Percentiles rank a stretch among this genome's conserved stretches.
Evolutionary conservation across 352 stramenopile species (phyloP).

Genomic region (Globisporangium recalcitrans): DNA sequence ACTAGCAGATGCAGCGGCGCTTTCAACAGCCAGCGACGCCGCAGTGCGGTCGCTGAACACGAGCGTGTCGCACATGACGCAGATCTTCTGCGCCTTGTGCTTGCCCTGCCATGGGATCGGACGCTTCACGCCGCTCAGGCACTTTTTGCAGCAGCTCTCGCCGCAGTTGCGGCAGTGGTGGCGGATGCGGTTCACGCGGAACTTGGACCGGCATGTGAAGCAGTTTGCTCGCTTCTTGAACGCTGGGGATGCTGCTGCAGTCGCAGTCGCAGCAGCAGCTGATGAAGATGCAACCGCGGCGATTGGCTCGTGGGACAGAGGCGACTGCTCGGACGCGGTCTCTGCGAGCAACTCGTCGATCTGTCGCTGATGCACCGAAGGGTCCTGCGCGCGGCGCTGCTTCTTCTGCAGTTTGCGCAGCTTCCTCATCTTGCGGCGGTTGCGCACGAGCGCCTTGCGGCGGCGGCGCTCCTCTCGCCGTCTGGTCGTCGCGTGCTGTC

Average conservation of each 20-base stretch:
- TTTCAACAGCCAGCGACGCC: background rate
- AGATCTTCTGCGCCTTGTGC: slow-evolving; percentile 51
- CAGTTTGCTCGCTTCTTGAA: slow-evolving; percentile 37
- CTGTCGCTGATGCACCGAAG: background rate
- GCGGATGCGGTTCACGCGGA: slow-evolving; percentile 32
- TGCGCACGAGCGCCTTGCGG: slow-evolving; percentile 9
- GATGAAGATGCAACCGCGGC: background rate
- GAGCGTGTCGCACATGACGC: slow-evolving; percentile 42
- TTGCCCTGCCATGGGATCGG: slow-evolving; percentile 32
- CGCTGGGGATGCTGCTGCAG: slow-evolving; percentile 8
- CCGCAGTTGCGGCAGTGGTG: slow-evolving; percentile 68
- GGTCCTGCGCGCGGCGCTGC: slow-evolving; percentile 8
- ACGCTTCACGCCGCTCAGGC: slow-evolving; percentile 32
- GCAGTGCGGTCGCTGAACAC: slow-evolving; percentile 23
- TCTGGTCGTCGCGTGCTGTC: slow-evolving; percentile 16
- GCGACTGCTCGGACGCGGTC: slow-evolving; percentile 1
- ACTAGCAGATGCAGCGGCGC: background rate
- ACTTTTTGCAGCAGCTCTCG: slow-evolving; percentile 52
- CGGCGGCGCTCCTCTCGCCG: slow-evolving; percentile 11
- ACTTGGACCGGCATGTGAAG: slow-evolving; percentile 34
- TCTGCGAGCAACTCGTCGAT: slow-evolving; percentile 8
- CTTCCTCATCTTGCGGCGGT: slow-evolving; percentile 15
- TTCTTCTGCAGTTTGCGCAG: slow-evolving; percentile 13
- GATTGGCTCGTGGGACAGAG: background rate
- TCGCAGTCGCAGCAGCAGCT: background rate